phyloP scores from a whole-genome alignment of 345 rosid genomes.

The Draba incana region DNA sequence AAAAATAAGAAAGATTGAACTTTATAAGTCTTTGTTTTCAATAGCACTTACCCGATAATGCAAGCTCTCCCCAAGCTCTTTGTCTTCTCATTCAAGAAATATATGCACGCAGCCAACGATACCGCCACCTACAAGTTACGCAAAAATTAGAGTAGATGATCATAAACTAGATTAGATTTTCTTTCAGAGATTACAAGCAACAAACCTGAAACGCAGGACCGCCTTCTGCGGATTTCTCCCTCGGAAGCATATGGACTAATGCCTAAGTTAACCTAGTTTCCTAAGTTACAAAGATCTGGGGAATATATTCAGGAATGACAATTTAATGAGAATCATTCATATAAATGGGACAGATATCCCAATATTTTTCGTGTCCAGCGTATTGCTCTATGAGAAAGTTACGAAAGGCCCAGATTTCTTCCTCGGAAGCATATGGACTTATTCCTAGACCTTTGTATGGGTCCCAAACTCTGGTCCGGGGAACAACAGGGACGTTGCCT shows the following conservation, averaged over 20 bases:
- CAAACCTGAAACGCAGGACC: slow-evolving; percentile 99
- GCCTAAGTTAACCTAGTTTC: no score
- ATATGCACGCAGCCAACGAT: slow-evolving; percentile 91
- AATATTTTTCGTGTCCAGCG: slow-evolving; percentile 89
- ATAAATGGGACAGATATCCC: no score
- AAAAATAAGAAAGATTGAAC: no score
- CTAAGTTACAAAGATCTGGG: no score
- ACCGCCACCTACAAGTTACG: slow-evolving; percentile 76
- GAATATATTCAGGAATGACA: no score
- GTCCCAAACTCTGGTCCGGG: slow-evolving; percentile 79
- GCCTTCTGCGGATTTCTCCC: no score
- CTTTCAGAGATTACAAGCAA: slow-evolving; percentile 16
- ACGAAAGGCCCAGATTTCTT: slow-evolving; percentile 95
- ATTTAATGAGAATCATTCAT: no score
- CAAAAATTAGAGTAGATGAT: background rate
- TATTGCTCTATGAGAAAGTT: slow-evolving; percentile 89
- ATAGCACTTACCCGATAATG: slow-evolving; percentile 60
- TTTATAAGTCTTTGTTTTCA: background rate
- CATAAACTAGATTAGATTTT: background rate
- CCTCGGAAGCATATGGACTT: slow-evolving; percentile 82
- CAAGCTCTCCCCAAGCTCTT: slow-evolving; percentile 87
- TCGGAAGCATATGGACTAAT: no score
- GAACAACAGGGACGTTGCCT: slow-evolving; percentile 73
- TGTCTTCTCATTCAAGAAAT: slow-evolving; percentile 91
- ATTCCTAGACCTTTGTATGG: slow-evolving; percentile 87